A percentile compares a stretch with the other conserved stretches of the same genome.
These are phyloP conservation scores for Fusarium sororula DNA, from an alignment of 2,329 filamentous ascomycete species.

Conservation along the genomic window DNA sequence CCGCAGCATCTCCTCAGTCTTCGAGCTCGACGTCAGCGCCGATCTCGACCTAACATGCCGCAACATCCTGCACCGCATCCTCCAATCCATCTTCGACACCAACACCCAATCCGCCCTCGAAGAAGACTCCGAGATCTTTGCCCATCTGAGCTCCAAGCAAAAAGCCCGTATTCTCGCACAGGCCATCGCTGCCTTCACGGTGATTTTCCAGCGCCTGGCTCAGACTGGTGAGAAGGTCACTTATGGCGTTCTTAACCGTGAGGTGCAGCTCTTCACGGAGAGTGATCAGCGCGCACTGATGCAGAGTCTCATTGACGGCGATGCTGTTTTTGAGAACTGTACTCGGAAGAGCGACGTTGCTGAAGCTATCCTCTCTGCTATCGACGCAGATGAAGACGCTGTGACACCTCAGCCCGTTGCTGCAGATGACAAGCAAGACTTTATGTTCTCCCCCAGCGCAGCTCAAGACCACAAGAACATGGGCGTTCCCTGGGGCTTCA, in stretches of 20 bases:
- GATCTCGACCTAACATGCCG: conserved; percentile 40
- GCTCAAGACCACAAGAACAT: conserved; percentile 40
- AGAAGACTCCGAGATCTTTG: conserved; percentile 42
- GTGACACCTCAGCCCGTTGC: conserved; percentile 36
- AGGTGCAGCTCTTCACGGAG: conserved; percentile 41
- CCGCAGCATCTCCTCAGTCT: conserved; percentile 33
- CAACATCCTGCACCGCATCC: conserved; percentile 39
- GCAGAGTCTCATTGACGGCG: conserved; percentile 38
- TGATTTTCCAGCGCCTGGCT: conserved; percentile 39
- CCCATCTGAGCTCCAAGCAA: conserved; percentile 35
- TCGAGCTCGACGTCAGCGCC: conserved; percentile 36
- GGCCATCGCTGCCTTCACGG: conserved; percentile 38
- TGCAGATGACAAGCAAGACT: conserved; percentile 39
- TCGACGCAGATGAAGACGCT: conserved; percentile 40
- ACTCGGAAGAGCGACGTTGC: conserved; percentile 29
- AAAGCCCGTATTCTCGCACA: conserved; percentile 40
- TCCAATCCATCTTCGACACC: conserved; percentile 43
- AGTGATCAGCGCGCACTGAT: conserved; percentile 42
- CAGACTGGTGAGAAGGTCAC: conserved; percentile 36
- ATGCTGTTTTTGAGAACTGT: conserved; percentile 38
- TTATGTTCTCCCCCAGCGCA: conserved; percentile 33
- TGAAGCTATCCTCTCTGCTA: conserved; percentile 38
- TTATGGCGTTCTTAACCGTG: conserved; percentile 40
- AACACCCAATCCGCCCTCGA: conserved; percentile 39
- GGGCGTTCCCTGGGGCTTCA: conserved; percentile 40